These are phyloP conservation scores for Gastrodia elata DNA, from an alignment of 106 monocot species.

Conservation along the genomic window DNA sequence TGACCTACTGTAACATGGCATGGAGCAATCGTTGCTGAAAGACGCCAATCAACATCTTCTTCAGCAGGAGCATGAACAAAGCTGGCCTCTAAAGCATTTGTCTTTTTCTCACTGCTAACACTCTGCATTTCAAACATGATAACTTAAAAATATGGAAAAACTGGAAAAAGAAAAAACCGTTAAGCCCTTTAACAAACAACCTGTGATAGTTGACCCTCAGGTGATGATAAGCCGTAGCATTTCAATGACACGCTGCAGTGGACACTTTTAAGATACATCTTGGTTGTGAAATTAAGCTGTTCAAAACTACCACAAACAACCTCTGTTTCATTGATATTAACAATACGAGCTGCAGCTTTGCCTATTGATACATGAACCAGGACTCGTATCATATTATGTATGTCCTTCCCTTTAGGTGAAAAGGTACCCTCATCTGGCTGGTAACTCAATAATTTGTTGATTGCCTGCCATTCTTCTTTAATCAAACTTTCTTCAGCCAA, in stretches of 20 bases:
- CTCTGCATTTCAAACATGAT: conserved; percentile 33
- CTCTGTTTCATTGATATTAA: conserved; percentile 58
- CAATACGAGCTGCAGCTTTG: conserved; percentile 74
- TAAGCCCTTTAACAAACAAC: conserved; percentile 26
- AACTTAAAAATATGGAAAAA: not conserved
- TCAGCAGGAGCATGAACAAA: conserved; percentile 72
- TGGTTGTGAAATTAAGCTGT: conserved; percentile 64
- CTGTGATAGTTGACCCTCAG: conserved; percentile 86
- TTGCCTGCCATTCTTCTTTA: conserved; percentile 88
- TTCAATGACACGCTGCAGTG: conserved; percentile 67
- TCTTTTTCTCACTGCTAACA: conserved; percentile 70
- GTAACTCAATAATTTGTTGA: conserved; percentile 81
- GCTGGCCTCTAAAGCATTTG: conserved; percentile 73
- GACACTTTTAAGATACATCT: conserved; percentile 68
- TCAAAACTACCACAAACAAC: conserved; percentile 94
- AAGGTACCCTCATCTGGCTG: conserved; percentile 54
- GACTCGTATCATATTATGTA: conserved; percentile 47
- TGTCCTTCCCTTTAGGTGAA: conserved; percentile 36
- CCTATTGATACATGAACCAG: conserved; percentile 76
- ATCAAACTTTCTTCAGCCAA: conserved; percentile 52
- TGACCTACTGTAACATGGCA: conserved; percentile 86
- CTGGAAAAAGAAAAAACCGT: not conserved
- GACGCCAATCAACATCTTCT: conserved; percentile 82
- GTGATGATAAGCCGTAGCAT: conserved; percentile 86
- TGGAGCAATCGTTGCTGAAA: conserved; percentile 84